Base-by-base conservation (phyloP, 2,329 filamentous ascomycete species). In the Penicillium palitans region DNA sequence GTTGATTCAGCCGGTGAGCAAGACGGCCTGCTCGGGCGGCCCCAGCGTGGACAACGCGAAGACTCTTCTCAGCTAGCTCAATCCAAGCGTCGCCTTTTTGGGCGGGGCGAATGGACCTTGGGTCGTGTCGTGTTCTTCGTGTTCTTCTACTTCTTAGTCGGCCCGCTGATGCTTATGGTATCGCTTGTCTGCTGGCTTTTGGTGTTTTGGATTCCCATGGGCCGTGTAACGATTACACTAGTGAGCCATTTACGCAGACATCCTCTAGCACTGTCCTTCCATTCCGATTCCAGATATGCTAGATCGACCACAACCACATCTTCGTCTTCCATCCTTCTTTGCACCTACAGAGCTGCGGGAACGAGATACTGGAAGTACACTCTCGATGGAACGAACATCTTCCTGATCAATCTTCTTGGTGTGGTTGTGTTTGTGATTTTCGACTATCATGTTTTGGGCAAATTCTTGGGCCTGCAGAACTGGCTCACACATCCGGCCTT, bases 361-460 rank as follows among this genome's bases (percentile, higher is more conserved):
- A 82, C 87, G 66, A 93, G 93, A 75, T 99, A 99, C 80, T 99
- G 96, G 93, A 99, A 99, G 78, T 99, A 99, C 78, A 99, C 95
- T 4, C 83, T 99, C 58, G 95, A 99, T 72, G 96, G 95, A 55
- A 99, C 95, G 61, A 99, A 99, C 77, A 96, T 99, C 72, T 98
- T 99, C 78, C 86, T 99, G 65, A 97, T 99, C 81, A 99, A 99
- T 74, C 84, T 99, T 57, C 91, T 98, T 79, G 89, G 87, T 13
- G 85, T 99, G 19, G 95, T 99, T n/a, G 79, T 90, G 25, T 97
- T 99, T 71, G 90, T 93, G 70, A 96, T 99, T 62, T 86, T 96
- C 64, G 95, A 99, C 79, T 98, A 93, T 82, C 87, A 87, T 59
- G 81, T 99, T 25, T 80, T 99, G 27, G 83, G 87, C 35, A 80